Evolutionary conservation across 352 stramenopile species (phyloP).

Genomic region (Pythium utonaiense): DNA sequence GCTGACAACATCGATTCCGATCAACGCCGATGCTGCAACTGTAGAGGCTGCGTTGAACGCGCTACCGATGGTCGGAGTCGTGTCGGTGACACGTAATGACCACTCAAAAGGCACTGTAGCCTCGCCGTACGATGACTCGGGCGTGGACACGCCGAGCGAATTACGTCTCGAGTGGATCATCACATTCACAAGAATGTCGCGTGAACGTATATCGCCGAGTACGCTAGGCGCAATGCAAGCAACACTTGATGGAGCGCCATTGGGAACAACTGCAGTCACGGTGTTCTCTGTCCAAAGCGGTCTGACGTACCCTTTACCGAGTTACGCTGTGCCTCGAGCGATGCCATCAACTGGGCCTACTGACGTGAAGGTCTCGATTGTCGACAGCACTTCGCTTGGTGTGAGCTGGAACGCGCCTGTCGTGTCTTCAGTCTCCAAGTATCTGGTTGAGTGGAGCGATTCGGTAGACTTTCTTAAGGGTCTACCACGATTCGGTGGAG

Average conservation of each 20-base stretch:
- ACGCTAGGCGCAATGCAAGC: constrained; percentile 39
- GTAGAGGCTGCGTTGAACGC: constrained; percentile 53
- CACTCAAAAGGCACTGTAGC: constrained; percentile 44
- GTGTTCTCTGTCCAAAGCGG: constrained; percentile 34
- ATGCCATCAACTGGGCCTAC: constrained; percentile 48
- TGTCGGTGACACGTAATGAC: constrained; percentile 57
- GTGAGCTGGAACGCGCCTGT: constrained; percentile 56
- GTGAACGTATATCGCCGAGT: constrained; percentile 47
- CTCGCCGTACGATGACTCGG: constrained; percentile 44
- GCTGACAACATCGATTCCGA: constrained; percentile 34
- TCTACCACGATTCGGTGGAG: constrained; percentile 25
- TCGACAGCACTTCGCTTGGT: constrained; percentile 57
- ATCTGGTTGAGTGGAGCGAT: constrained; percentile 83
- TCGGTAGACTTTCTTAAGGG: constrained; percentile 35
- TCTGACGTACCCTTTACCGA: constrained; percentile 16
- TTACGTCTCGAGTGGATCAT: constrained; percentile 75
- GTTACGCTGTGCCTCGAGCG: constrained; percentile 33
- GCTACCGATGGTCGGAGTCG: constrained; percentile 43
- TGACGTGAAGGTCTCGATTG: constrained; percentile 52
- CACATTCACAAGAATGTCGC: constrained; percentile 56
- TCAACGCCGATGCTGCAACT: constrained; percentile 46
- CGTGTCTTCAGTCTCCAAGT: constrained; percentile 41
- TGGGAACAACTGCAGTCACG: constrained; percentile 13
- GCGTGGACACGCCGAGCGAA: constrained; percentile 31
- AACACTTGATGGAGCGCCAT: constrained; percentile 23